These are phyloP conservation scores for Deuterostichococcus epilithicus DNA, from an alignment of 139 green algal genomes.

Conservation along the genomic window DNA sequence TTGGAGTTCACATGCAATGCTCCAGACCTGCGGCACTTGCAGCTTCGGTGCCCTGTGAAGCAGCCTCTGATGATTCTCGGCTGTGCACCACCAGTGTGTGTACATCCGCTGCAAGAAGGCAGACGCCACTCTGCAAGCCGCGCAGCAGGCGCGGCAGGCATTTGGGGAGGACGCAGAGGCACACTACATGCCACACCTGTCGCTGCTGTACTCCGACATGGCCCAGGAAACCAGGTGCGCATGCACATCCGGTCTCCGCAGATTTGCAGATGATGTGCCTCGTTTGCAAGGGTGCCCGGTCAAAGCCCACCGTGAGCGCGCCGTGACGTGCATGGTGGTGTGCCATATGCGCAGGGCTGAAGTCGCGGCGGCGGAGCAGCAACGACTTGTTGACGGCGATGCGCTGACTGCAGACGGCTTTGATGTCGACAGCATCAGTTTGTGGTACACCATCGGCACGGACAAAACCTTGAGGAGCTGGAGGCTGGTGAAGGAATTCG, in stretches of 20 bases:
- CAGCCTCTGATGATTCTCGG: too few species aligned
- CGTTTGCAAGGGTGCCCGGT: background rate
- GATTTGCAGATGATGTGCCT: background rate
- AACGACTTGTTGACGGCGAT: slow-evolving; percentile 4
- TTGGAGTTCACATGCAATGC: too few species aligned
- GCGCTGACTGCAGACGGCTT: slow-evolving; percentile 11
- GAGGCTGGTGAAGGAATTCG: slow-evolving; percentile 7
- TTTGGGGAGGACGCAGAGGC: slow-evolving; percentile 9
- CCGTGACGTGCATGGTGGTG: background rate
- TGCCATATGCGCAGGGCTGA: background rate
- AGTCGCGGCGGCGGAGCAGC: slow-evolving; percentile 5
- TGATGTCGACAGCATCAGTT: slow-evolving; percentile 14
- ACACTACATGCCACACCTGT: slow-evolving; percentile 47
- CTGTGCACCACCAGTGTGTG: slow-evolving; percentile 47
- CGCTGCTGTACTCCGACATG: slow-evolving; percentile 40
- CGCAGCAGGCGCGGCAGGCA: background rate
- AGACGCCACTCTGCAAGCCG: slow-evolving; percentile 8
- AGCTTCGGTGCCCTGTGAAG: too few species aligned
- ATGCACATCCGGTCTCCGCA: background rate
- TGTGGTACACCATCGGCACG: slow-evolving; percentile 11
- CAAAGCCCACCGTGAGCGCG: background rate
- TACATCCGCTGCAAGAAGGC: slow-evolving; percentile 25
- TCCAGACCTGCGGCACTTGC: too few species aligned
- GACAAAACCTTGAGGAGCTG: slow-evolving; percentile 14
- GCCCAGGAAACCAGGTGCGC: slow-evolving; percentile 8